Evolutionary conservation across 1,139 yeast species (phyloP), one percentile per base, ranked within the genome.

Genomic region (Kodamaea arcana): DNA sequence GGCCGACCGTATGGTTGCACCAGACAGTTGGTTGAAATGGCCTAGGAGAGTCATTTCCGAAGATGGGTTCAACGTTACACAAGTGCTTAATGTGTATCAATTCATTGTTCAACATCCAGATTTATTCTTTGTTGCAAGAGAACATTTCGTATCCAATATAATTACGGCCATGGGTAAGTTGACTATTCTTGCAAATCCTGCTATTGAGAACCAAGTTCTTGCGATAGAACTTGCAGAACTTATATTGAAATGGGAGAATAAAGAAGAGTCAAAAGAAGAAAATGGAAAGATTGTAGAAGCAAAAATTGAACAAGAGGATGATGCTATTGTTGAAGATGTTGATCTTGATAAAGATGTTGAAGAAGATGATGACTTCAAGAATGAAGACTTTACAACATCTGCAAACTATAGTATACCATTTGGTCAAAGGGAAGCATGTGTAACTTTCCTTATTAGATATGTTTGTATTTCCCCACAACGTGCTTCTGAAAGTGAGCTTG

Each of bases 141-240:
- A 88, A 48, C 88, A 87, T 44, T 92, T 90, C 50, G 78, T 88
- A 39, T 83, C 95, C 2, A 86, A 83, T 44, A 84, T 92, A 35
- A 85, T 92, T 34, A 78, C 94, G n/a, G 95, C 96, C 1, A 84
- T 94, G 90, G 95, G 95, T 16, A 88, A 90, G 53, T 67, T 92
- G 37, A 86, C 95, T 2, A 80, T 86, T 35, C 68, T 83, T 51
- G 80, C 92, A 6, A 86, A 83, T 47, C 81, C 94, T 3, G 83
- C 92, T 0, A 57, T 80, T 10, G 97, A 90, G 45, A 85, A 84
- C 47, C 96, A 87, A 54, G 71, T 77, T 0, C 63, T 90, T 39
- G 96, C 97, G 0, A 83, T 92, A 39, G 97, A 92, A 46, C 61
- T 92, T 39, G 94, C 96, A 0, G 95, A 87, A 42, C 60, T 90